A percentile compares a stretch with the other conserved stretches of the same genome.
Evolutionary conservation across 495 filamentous ascomycete genomes (phyloP).

Genomic region (Neurospora tetraspora): DNA sequence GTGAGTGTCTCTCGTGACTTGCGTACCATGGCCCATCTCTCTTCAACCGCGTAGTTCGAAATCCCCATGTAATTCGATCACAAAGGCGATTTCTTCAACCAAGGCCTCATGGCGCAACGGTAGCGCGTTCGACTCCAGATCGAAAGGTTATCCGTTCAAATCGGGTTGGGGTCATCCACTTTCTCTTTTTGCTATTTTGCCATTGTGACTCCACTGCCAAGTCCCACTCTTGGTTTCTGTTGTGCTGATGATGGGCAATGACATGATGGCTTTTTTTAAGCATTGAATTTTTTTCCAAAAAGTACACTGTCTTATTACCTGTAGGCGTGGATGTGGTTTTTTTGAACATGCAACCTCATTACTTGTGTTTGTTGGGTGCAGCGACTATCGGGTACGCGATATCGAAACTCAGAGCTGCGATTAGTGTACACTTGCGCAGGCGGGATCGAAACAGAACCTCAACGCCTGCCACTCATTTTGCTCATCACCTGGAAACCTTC

Average conservation of each 20-base stretch:
- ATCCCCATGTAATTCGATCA: not conserved
- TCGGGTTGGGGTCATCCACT: not conserved
- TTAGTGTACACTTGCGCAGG: not conserved
- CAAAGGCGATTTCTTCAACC: rapidly evolving
- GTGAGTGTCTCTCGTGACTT: not conserved
- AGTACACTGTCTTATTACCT: too few relatives aligned
- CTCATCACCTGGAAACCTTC: not conserved
- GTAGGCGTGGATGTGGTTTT: too few relatives aligned
- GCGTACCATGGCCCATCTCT: not conserved
- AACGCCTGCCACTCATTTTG: not conserved
- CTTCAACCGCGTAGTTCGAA: not conserved
- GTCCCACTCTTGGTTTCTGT: not conserved
- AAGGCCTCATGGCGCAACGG: conserved; percentile 24
- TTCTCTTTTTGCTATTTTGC: not conserved
- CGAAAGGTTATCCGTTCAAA: conserved; percentile 32
- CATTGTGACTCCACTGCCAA: not conserved
- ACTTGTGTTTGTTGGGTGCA: not conserved
- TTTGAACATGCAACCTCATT: not conserved
- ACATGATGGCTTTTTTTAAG: not conserved
- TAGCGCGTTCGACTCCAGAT: conserved; percentile 38
- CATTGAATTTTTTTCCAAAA: not conserved
- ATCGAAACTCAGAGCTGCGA: not conserved
- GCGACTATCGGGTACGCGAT: not conserved
- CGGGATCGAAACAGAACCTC: not conserved
- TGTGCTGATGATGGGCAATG: not conserved